Evolutionary conservation across 2,329 filamentous ascomycete species (phyloP), one percentile per base, ranked within the genome.

Genomic region (Colletotrichum lindemuthianum): DNA sequence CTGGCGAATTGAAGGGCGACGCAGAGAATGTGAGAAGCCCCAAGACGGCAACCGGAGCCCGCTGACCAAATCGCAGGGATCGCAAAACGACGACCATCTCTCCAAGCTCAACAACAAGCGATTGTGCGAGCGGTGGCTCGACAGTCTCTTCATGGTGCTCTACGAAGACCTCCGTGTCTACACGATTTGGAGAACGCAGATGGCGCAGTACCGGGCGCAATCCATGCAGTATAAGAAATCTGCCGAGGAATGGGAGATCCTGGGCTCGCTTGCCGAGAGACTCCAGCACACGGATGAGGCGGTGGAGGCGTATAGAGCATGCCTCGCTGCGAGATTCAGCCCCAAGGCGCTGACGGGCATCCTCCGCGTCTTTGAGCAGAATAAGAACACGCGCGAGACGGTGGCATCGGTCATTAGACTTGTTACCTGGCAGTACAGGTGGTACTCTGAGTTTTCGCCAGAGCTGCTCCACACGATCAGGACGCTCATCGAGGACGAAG

Each of bases 361-460:
- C 60, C 81, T 98, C 54, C 89, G 88, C 59, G 85, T 92, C 51
- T 93, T 93, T 70, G 91, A 96, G 78, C 87, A 87, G 74, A 85
- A 86, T 63, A 92, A 91, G 72, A 92, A 92, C 77, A 93, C 92
- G 4, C 84, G 93, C 66, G 91, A 93, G 66, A 92, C 90, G 61
- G 86, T 98, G 7, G 91, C 89, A 34, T 90, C 92, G n/a, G 84
- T 97, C 63, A 97, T 99, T 69, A 85, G 93, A 56, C 82, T 99
- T 45, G 92, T 98, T 39, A 96, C 95, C 11, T 99, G 96, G 96
- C 96, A 99, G 80, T 99, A 97, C 79, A 86, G 96, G 70, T 99
- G 96, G 96, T 99, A 99, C 81, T 97, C 94, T 60, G 96, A 99
- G 86, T 99, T 99, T 80, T 97, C 94, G 15, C 96, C 96, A 1